Percentiles rank a stretch among this genome's conserved stretches.
These are phyloP conservation scores for Mortierella sp. DNA, from an alignment of 371 early-diverging fungal genomes.

Conservation along the genomic window DNA sequence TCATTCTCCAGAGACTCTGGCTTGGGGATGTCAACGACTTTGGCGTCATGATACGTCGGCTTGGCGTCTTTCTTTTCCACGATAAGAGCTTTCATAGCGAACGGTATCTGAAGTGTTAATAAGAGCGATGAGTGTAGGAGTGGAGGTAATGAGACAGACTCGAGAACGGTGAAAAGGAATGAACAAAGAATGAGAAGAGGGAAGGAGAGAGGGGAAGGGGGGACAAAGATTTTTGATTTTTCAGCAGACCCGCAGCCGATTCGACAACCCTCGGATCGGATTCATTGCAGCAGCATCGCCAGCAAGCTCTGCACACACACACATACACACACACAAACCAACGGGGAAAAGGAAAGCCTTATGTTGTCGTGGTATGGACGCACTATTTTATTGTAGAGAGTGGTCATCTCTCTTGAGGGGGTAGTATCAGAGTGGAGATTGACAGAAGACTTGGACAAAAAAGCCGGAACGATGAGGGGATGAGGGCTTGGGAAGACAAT, in stretches of 20 bases:
- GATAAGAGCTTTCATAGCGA: constrained; percentile 41
- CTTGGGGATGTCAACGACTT: constrained; percentile 35
- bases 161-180: background rate
- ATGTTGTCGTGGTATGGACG: no score
- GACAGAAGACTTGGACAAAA: background rate
- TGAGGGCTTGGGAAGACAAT: background rate
- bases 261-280: no score
- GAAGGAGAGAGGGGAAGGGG: background rate
- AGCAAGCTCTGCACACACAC: no score
- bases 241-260: no score
- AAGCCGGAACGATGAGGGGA: background rate
- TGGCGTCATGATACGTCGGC: constrained; percentile 40
- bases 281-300: no score
- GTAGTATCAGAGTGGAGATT: no score
- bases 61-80: constrained; percentile 22
- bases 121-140: background rate
- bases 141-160: background rate
- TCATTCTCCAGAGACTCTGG: constrained; percentile 35
- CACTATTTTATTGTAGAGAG: no score
- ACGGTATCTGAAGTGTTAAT: background rate
- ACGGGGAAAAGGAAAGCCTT: no score
- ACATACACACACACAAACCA: no score
- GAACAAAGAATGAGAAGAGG: constrained; percentile 1
- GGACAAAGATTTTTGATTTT: no score
- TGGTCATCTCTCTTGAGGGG: no score